These are phyloP conservation scores for Rhynchosporium agropyri DNA, from an alignment of 2,329 filamentous ascomycete species.

Conservation along the genomic window DNA sequence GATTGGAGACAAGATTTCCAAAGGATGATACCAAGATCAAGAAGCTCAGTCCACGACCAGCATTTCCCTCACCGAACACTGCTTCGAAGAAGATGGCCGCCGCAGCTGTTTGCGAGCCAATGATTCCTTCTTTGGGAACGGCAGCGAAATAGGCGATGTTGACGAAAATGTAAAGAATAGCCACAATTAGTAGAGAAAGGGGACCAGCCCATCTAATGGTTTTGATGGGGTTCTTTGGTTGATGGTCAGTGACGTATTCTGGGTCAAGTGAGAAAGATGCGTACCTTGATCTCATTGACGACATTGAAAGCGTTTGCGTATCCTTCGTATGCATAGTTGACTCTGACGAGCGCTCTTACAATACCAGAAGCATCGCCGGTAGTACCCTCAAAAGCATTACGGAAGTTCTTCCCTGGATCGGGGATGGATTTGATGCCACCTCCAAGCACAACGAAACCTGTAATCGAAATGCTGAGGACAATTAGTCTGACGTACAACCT, in stretches of 20 bases:
- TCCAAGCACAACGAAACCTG: slow-evolving; percentile 64
- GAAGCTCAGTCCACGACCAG: slow-evolving; percentile 48
- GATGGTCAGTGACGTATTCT: background rate
- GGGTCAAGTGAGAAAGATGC: background rate
- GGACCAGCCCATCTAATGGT: slow-evolving; percentile 54
- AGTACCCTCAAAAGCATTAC: slow-evolving; percentile 55
- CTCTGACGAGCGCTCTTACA: slow-evolving; percentile 59
- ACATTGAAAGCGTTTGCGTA: slow-evolving; percentile 64
- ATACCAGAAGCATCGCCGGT: slow-evolving; percentile 49
- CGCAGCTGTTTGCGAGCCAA: slow-evolving; percentile 51
- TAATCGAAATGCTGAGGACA: slow-evolving; percentile 51
- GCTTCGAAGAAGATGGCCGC: slow-evolving; percentile 50
- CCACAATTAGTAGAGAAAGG: slow-evolving; percentile 52
- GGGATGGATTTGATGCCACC: slow-evolving; percentile 52
- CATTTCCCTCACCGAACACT: slow-evolving; percentile 52
- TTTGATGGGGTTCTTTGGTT: slow-evolving; percentile 54
- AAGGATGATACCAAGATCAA: slow-evolving; percentile 52
- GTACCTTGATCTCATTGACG: slow-evolving; percentile 58
- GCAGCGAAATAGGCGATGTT: slow-evolving; percentile 64
- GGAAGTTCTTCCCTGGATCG: slow-evolving; percentile 58
- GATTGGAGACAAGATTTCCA: slow-evolving; percentile 51
- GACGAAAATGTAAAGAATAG: slow-evolving; percentile 57
- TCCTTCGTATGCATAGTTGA: slow-evolving; percentile 61
- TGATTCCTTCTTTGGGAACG: slow-evolving; percentile 56
- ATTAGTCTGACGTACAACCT: slow-evolving; percentile 12